Evolutionary conservation across 2,329 filamentous ascomycete genomes (phyloP).

Genomic region (Diplodia sapinea): DNA sequence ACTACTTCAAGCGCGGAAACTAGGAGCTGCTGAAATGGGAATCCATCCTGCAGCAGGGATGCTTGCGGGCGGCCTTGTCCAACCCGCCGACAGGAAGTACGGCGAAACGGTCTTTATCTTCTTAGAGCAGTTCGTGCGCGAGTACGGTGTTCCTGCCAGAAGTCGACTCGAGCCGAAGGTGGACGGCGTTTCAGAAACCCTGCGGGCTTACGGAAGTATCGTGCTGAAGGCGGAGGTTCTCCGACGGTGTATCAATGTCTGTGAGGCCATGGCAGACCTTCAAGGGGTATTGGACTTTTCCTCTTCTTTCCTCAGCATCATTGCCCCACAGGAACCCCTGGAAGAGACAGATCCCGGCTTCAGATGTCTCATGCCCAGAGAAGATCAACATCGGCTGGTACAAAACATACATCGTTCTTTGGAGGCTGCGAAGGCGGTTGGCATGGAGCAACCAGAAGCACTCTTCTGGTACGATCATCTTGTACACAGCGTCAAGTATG

Average conservation of each 20-base stretch:
- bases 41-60: slow-evolving; percentile 92
- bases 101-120: slow-evolving; percentile 37
- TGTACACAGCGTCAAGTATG: slow-evolving; percentile 61
- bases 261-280: slow-evolving; percentile 91
- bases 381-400: slow-evolving; percentile 84
- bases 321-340: slow-evolving; percentile 79
- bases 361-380: slow-evolving; percentile 63
- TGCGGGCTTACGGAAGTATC: slow-evolving; percentile 72
- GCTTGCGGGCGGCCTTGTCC: slow-evolving; percentile 60
- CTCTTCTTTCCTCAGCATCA: slow-evolving; percentile 79
- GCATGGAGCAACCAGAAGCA: slow-evolving; percentile 71
- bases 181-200: slow-evolving; percentile 34
- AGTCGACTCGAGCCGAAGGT: slow-evolving; percentile 33
- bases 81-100: slow-evolving; percentile 31
- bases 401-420: slow-evolving; percentile 87
- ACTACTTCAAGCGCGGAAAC: slow-evolving; percentile 86
- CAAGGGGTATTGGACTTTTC: slow-evolving; percentile 88
- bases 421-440: slow-evolving; percentile 75
- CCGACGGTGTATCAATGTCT: slow-evolving; percentile 88
- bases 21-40: slow-evolving; percentile 93
- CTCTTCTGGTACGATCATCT: slow-evolving; percentile 98
- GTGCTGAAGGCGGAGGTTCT: slow-evolving; percentile 85
- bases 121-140: slow-evolving; percentile 48
- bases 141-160: slow-evolving; percentile 51
- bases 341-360: slow-evolving; percentile 40